These are phyloP conservation scores for Gynochthodes officinalis DNA, from an alignment of 257 asterid genomes.

Conservation along the genomic window DNA sequence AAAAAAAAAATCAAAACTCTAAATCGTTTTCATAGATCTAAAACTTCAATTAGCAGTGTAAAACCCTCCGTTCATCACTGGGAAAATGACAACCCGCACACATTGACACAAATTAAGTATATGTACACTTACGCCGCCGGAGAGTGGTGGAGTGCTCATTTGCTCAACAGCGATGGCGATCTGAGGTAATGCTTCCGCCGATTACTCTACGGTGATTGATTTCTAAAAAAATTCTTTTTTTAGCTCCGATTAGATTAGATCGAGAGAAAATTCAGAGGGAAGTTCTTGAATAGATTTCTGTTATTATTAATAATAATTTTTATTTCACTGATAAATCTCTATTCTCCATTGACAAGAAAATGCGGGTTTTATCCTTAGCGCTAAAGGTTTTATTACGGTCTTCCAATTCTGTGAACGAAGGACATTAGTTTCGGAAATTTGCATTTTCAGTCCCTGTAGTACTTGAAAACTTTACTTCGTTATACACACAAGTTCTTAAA, in stretches of 20 bases:
- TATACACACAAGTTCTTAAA: not conserved
- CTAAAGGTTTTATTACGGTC: conserved; percentile 2
- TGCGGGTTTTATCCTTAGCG: conserved; percentile 1
- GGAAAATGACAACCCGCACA: not conserved
- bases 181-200: not conserved
- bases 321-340: too few species aligned
- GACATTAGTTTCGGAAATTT: not conserved
- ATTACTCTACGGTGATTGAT: not conserved
- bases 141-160: conserved; percentile 50
- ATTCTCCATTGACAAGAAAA: not conserved
- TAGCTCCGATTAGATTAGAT: not conserved
- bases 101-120: not conserved
- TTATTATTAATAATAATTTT: too few species aligned
- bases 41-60: not conserved
- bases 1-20: not conserved
- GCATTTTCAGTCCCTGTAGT: not conserved
- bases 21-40: conserved; percentile 9
- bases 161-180: conserved; percentile 11
- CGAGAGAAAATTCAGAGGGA: not conserved
- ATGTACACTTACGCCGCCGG: conserved; percentile 28
- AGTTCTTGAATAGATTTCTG: not conserved
- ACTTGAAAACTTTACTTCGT: not conserved
- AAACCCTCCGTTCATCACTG: not conserved
- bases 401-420: not conserved
- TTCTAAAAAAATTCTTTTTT: not conserved